Percentiles rank a stretch among this genome's conserved stretches.
These are phyloP conservation scores for Penicillium sp. DNA, from an alignment of 2,329 filamentous ascomycete genomes.

Conservation along the genomic window DNA sequence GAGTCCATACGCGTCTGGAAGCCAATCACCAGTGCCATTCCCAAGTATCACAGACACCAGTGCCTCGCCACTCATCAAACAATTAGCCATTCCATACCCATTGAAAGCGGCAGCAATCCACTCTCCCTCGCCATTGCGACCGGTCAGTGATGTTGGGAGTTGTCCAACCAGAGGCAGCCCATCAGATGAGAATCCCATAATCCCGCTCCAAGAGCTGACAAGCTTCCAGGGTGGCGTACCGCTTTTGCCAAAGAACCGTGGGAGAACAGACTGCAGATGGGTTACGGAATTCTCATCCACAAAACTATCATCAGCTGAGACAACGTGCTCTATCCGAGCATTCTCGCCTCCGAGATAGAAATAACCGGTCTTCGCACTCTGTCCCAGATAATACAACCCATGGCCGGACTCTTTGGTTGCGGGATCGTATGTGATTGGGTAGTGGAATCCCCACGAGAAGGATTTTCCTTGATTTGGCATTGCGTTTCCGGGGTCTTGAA, in stretches of 20 bases:
- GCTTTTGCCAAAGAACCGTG: constrained; percentile 19
- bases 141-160: constrained; percentile 43
- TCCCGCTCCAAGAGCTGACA: constrained; percentile 34
- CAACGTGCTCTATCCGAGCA: constrained; percentile 15
- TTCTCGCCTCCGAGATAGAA: constrained; percentile 32
- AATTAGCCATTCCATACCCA: constrained; percentile 67
- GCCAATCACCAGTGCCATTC: constrained; percentile 22
- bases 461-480: constrained; percentile 20
- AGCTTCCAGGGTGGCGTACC: constrained; percentile 16
- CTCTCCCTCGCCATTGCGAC: constrained; percentile 21
- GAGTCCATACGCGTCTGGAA: constrained; percentile 28
- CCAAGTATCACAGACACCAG: constrained; percentile 32
- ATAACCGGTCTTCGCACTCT: constrained; percentile 26
- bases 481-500: constrained; percentile 32
- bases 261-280: constrained; percentile 19
- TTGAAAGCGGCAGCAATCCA: constrained; percentile 65
- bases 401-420: constrained; percentile 12
- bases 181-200: constrained; percentile 55
- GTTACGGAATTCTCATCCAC: constrained; percentile 16
- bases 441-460: constrained; percentile 34
- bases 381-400: constrained; percentile 28
- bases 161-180: constrained; percentile 54
- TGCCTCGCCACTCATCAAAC: constrained; percentile 28
- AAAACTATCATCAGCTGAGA: constrained; percentile 24
- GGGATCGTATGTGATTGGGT: constrained; percentile 23